Evolutionary conservation across 208 protist genomes (phyloP), one percentile per base, ranked within the genome.

Genomic region (Crithidia sp.): DNA sequence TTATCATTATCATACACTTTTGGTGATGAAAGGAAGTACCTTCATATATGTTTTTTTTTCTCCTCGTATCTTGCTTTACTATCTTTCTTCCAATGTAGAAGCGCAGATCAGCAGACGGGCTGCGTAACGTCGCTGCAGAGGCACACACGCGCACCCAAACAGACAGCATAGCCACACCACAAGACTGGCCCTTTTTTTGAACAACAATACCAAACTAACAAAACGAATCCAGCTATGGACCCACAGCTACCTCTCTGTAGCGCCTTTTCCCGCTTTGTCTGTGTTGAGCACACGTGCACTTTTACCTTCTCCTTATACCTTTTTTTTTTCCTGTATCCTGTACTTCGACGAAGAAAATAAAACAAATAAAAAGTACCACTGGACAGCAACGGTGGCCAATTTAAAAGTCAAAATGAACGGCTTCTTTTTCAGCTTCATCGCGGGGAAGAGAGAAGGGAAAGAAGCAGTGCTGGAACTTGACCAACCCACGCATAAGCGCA

Each of bases 261-360:
- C 28, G 28, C 28, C 5, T 17, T 55, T n/a, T 55, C 14, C 16
- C 52, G 14, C 52, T 55, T 55, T 19, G 6, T 55, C 52, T 55
- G 52, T 17, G 52, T 55, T 55, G 28, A 28, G 1, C 17, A 17
- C 52, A 61, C 41, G 56, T 65, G 10, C 8, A 41, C 16, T 40
- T 52, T 71, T 52, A 43, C 12, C 62, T 61, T 52, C 55, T 79
- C 10, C 14, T 67, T 65, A 36, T 45, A 43, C 74, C 8, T 59
- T 60, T 71, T 63, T 64, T 39, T 73, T 59, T 76, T 65, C 14
- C 53, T 62, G 37, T 60, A 41, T 39, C 66, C 28, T 28, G 28
- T 28, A 28, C 28, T 28, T 28, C 1, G 28, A 28, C 1, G 28
- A 28, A 28, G 41, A 58, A 71, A 61, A 50, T 9, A 67, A 17